Evolutionary conservation across 345 rosid species (phyloP).

Genomic region (Sonneratia caseolaris): DNA sequence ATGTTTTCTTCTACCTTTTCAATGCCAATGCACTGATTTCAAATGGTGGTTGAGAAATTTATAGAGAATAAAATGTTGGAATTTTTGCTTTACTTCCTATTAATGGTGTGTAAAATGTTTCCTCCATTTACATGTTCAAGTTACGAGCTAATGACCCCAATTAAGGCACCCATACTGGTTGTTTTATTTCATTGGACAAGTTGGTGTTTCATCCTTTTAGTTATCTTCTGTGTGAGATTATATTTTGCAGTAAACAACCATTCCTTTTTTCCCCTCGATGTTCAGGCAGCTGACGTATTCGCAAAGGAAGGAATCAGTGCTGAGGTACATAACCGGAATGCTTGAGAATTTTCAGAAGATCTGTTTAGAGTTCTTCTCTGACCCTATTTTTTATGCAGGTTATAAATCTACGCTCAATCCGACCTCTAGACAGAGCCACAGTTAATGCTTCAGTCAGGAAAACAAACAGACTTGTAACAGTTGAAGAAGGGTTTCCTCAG

Average conservation of each 20-base stretch:
- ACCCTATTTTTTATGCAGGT: constrained; percentile 31
- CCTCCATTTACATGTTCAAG: not conserved
- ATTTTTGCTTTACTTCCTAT: not conserved
- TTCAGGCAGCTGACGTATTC: constrained; percentile 88
- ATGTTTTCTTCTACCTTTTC: not conserved
- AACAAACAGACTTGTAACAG: constrained; percentile 88
- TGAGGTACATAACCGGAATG: constrained; percentile 45
- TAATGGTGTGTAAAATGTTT: not conserved
- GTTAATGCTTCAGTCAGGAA: constrained; percentile 87
- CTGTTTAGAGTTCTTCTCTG: not conserved
- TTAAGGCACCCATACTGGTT: not conserved
- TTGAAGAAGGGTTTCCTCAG: constrained; percentile 98
- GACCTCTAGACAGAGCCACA: constrained; percentile 85
- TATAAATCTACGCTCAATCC: constrained; percentile 80
- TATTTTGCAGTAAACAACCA: not conserved
- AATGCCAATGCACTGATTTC: not conserved
- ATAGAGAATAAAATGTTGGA: not conserved
- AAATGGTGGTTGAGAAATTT: not conserved
- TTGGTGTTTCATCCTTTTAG: not conserved
- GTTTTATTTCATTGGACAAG: not conserved
- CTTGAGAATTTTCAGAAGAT: not conserved
- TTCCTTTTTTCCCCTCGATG: constrained; percentile 3
- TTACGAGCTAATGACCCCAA: too few relatives aligned
- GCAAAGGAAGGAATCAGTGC: constrained; percentile 92
- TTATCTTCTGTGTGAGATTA: not conserved